Evolutionary conservation across 2,329 filamentous ascomycete genomes (phyloP), one percentile per base, ranked within the genome.

Genomic region (Neofusicoccum kwambonambiense): DNA sequence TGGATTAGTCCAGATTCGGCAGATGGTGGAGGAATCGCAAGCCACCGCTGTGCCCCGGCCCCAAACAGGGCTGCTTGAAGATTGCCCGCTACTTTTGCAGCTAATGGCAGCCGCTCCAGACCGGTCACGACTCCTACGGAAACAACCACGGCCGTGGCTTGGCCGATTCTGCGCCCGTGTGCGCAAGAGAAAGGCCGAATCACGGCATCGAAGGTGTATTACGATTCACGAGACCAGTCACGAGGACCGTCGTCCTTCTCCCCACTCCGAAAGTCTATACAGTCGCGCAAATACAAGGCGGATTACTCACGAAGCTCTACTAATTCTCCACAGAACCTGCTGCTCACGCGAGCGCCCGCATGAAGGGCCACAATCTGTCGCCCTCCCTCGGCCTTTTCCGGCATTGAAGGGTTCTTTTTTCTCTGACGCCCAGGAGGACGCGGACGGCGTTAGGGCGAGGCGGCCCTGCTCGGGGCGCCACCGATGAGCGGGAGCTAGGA

Each of bases 131-230:
- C 22, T 22, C 42, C 31, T 19, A 15, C 41, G 42, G 56, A 27
- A 22, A 12, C n/a, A 13, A n/a, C 39, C 27, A 60, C 56, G 39
- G 22, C 3, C 19, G 19, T 9, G 27, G 31, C 56, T 58, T 22
- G 54, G 41, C 19, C 7, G 39, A 15, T n/a, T 22, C 27, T 35
- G 15, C 27, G 27, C 1, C 27, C 4, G 27, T 31, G 27, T 47
- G 34, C 15, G 22, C 3, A 34, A 35, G 45, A 49, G 56, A 60
- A 49, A 37, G 56, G 42, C 56, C 56, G 56, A 60, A 60, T 60
- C 56, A 47, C 41, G 34, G 34, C 41, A 15, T 15, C 15, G 12
- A 47, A 27, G 47, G 41, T 35, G 41, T 34, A 47, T 60, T 42
- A 39, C 56, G 56, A 60, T 35, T 60, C 41, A 35, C 41, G 27